phyloP scores from a whole-genome alignment of 1,139 yeast species.

The Debaryomycetaceae sp. region DNA sequence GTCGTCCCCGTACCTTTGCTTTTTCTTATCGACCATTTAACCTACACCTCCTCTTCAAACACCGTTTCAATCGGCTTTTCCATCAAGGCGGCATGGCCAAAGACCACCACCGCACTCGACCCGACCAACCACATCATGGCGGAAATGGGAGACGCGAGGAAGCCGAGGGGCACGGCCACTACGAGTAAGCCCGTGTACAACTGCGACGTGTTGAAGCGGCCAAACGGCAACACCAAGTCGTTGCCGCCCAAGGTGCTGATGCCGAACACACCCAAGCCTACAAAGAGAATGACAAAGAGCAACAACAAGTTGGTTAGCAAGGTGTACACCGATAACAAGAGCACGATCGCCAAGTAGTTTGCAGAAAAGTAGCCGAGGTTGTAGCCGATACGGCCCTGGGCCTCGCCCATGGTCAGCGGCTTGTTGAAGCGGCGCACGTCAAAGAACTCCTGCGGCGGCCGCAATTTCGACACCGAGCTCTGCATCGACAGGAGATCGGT shows the following conservation, averaged over 20 bases:
- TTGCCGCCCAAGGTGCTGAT: conserved; percentile 72
- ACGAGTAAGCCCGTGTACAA: conserved; percentile 78
- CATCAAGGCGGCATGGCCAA: conserved; percentile 88
- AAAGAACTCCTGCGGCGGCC: conserved; percentile 88
- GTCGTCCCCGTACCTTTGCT: too few relatives aligned
- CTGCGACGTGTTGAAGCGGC: conserved; percentile 66
- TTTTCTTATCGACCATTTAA: too few relatives aligned
- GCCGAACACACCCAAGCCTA: conserved; percentile 63
- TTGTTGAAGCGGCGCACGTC: conserved; percentile 83
- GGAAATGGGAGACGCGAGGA: conserved; percentile 86
- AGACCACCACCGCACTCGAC: conserved; percentile 76
- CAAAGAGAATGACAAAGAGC: conserved; percentile 66
- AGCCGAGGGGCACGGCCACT: conserved; percentile 77
- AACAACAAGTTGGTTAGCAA: conserved; percentile 75
- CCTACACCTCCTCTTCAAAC: conserved; percentile 68
- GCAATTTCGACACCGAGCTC: conserved; percentile 57
- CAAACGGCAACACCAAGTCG: conserved; percentile 65
- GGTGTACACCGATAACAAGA: conserved; percentile 45
- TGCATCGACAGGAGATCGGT: conserved; percentile 24
- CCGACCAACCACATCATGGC: conserved; percentile 97
- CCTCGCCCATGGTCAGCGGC: conserved; percentile 82
- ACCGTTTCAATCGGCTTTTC: conserved; percentile 98
- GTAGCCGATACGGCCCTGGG: conserved; percentile 79
- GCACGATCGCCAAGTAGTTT: conserved; percentile 70
- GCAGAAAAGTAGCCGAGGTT: conserved; percentile 82